Evolutionary conservation across 441 rosid species (phyloP).

Genomic region (Populus hybrid): DNA sequence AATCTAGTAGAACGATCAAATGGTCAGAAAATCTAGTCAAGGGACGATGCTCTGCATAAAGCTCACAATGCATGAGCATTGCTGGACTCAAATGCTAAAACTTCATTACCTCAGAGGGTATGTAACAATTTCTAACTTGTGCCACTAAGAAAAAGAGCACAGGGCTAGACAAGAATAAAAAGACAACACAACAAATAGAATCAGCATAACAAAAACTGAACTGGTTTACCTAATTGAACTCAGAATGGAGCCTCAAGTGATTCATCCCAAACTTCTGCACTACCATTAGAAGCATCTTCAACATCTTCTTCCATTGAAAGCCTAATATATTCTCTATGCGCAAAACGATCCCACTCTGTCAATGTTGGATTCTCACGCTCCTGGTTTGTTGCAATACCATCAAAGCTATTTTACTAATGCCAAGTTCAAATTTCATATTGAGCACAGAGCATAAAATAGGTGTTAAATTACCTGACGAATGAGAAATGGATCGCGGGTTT

Average conservation of each 20-base stretch:
- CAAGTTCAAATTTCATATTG: background rate
- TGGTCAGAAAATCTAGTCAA: background rate
- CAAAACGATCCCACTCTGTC: no score
- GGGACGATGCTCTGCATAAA: background rate
- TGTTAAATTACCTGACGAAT: slow-evolving; percentile 75
- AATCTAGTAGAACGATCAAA: background rate
- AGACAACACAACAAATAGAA: background rate
- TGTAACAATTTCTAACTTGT: background rate
- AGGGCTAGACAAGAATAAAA: background rate
- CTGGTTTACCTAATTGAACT: slow-evolving; percentile 31
- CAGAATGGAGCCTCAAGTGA: slow-evolving; percentile 92
- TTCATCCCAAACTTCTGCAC: slow-evolving; percentile 98
- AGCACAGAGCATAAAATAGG: slow-evolving; percentile 3
- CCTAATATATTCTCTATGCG: slow-evolving; percentile 94
- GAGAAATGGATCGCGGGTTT: slow-evolving; percentile 92
- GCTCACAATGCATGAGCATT: background rate
- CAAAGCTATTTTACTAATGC: slow-evolving; percentile 8
- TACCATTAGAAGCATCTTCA: slow-evolving; percentile 95
- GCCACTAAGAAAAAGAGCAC: background rate
- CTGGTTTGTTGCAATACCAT: slow-evolving; percentile 41
- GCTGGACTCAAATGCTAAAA: background rate
- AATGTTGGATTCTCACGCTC: slow-evolving; percentile 98
- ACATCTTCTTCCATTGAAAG: slow-evolving; percentile 99
- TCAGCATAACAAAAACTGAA: background rate
- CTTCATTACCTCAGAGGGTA: background rate